Evolutionary conservation across 805 yeast genomes (phyloP), one percentile per base, ranked within the genome.

Genomic region (Monosporozyma aquatica): DNA sequence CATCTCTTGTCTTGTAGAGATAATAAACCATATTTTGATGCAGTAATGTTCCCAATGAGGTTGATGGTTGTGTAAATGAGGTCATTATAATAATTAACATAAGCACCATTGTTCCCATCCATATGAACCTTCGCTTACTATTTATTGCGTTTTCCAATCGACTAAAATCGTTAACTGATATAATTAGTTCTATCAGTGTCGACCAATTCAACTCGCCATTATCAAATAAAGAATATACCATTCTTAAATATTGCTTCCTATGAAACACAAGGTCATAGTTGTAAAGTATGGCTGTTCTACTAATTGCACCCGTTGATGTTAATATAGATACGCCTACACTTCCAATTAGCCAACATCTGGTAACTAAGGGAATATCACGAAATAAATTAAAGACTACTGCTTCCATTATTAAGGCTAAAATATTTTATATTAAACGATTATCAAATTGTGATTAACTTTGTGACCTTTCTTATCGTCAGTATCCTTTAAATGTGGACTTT

Each of bases 341-440:
- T 1, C 69, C 69, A 1, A 61, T 21, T 2, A 62, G 48, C 61
- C 68, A 67, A 1, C 53, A 34, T 44, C 69, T 59, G 1, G 76
- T 71, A 10, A 70, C 68, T 2, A 65, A 61, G 0, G 75, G 75
- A 3, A 58, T 45, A 37, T 54, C 61, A 10, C 51, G 60, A 8
- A 58, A 40, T 20, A 59, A 27, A 44, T 60, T 54, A 15, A 57
- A 35, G 23, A 58, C 15, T 13, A 58, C 41, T 6, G 52, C 58
- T 42, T 61, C 66, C 64, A 59, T n/a, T n/a, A n/a, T n/a, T n/a
- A n/a, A n/a, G n/a, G n/a, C n/a, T n/a, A n/a, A n/a, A n/a, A n/a
- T n/a, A n/a, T n/a, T n/a, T n/a, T n/a, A n/a, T n/a, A n/a, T n/a
- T n/a, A n/a, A n/a, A n/a, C n/a, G n/a, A n/a, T n/a, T n/a, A n/a